Evolutionary conservation across 768 basidiomycete genomes (phyloP), one percentile per base, ranked within the genome.

Genomic region (Neoboletus magnificus): DNA sequence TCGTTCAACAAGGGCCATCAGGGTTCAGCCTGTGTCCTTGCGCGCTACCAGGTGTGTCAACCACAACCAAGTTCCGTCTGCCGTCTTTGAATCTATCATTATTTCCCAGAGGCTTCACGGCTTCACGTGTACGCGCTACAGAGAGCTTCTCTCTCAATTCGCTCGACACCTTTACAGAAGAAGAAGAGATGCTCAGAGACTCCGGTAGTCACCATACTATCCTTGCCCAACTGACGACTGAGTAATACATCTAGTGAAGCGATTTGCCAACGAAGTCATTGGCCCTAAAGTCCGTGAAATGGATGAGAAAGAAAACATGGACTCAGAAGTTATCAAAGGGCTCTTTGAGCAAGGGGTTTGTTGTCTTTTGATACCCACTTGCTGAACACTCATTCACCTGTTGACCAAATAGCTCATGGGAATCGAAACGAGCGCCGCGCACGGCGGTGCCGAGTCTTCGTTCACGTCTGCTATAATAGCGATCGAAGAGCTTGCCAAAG

Each of bases 261-360:
- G 91, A 27, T 98, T 98, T 64, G 92, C 95, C 0, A 78, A 81
- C 49, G 94, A 98, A 49, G 86, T 96, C 29, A 83, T 99, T 20
- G 90, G 75, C 4, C 97, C 97, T 46, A 91, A 86, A 71, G 95
- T 97, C 55, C 82, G 86, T 22, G 93, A 95, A 71, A 99, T 99
- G 97, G 97, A 99, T 66, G 97, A 99, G 79, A 89, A 86, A 52
- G 96, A 99, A 74, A 75, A 71, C 54, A 98, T 99, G 96, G 94
- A 98, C 68, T 84, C 91, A 1, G 79, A 75, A 0, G 71, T 99
- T 59, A 91, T 98, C 66, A 79, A 89, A 64, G 92, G 86, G 0
- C 79, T 98, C 13, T 99, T 98, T 59, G 93, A 97, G 48, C 93
- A 97, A 74, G 97, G 97, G 18, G 93, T 96, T 67, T 64, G 89